Base-by-base conservation (phyloP, 2,329 filamentous ascomycete genomes). In the Celoporthe dispersa region DNA sequence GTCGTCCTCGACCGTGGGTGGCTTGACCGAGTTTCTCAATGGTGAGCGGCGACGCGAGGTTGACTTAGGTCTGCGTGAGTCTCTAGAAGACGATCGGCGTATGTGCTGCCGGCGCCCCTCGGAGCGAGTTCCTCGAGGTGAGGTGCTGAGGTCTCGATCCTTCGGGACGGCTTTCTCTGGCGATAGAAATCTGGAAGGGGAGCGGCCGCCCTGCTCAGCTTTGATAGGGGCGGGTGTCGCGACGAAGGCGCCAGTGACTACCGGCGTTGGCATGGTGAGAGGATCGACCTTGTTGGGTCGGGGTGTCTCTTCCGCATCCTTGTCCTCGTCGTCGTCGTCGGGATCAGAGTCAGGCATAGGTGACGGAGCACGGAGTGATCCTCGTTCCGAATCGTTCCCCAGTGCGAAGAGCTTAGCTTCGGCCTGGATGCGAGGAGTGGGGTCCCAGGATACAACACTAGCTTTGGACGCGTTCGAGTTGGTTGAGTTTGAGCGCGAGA, bases 381-480 rank as follows among this genome's bases (percentile, higher is more conserved):
- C 86, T 59, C 80, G 82, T 73, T 89, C 87, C 1, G 87, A 89
- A 57, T 87, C 82, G 71, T 85, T 86, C 41, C 88, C 86, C 22
- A 83, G 84, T 19, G 85, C 87, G 76, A 89, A 89, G 11, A 89
- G 80, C 64, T 83, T 84, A 79, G 84, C 83, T 77, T 89, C 87
- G 12, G 81, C 84, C 73, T 87, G 83, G 65, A 89, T 88, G 60
- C 87, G 85, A 73, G 86, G 86, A 1, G 83, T 85, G 5, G 87
- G 86, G 71, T 89, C 87, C 19, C 79, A 75, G 35, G 68, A 72
- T 22, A 41, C 62, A 39, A 60, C 44, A 55, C 70, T 72, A 19
- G 69, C 31, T 11, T 67, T 65, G 31, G 70, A 72, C n/a, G 62
- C 65, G 33, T 68, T 31, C 64, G 68, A 70, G 41, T 70, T 70